phyloP scores from a whole-genome alignment of 306 rosid species.

The Albizia julibrissin region DNA sequence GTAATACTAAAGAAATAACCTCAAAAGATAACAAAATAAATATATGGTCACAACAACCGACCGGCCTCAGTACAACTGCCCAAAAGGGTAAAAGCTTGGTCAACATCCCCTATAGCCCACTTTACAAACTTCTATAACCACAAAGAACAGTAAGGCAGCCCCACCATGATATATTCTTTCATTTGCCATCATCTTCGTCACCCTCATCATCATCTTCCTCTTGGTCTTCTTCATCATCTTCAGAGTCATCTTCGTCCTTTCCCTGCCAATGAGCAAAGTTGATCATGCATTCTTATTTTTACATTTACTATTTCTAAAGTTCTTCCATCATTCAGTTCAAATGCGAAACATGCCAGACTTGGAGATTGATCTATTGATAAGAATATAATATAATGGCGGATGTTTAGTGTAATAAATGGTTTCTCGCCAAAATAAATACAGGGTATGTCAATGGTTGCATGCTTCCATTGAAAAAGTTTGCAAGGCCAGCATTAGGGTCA shows the following conservation, averaged over 20 bases:
- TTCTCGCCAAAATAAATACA: slow-evolving; percentile 6
- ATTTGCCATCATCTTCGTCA: slow-evolving; percentile 69
- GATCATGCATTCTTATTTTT: neutral
- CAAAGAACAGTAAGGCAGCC: slow-evolving; percentile 28
- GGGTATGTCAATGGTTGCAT: neutral
- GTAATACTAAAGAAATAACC: slow-evolving; percentile 37
- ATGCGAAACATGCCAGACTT: neutral
- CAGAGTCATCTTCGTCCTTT: slow-evolving; percentile 69
- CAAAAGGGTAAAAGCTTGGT: slow-evolving; percentile 29
- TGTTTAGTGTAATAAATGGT: neutral
- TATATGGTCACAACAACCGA: slow-evolving; percentile 34
- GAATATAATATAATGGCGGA: neutral
- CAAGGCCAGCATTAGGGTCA: neutral
- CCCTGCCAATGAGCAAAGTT: slow-evolving; percentile 44
- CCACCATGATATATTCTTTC: slow-evolving; percentile 38
- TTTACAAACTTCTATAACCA: slow-evolving; percentile 54
- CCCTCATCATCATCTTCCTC: slow-evolving; percentile 66
- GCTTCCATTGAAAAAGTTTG: neutral
- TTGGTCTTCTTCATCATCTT: slow-evolving; percentile 59
- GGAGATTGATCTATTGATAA: neutral
- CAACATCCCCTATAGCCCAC: slow-evolving; percentile 48
- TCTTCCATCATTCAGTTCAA: neutral
- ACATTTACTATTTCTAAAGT: neutral
- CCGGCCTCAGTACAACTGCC: slow-evolving; percentile 36
- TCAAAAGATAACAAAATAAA: slow-evolving; percentile 26